Base-by-base conservation (phyloP, 1,284 basidiomycete species). In the Phaffia rhodozyma region DNA sequence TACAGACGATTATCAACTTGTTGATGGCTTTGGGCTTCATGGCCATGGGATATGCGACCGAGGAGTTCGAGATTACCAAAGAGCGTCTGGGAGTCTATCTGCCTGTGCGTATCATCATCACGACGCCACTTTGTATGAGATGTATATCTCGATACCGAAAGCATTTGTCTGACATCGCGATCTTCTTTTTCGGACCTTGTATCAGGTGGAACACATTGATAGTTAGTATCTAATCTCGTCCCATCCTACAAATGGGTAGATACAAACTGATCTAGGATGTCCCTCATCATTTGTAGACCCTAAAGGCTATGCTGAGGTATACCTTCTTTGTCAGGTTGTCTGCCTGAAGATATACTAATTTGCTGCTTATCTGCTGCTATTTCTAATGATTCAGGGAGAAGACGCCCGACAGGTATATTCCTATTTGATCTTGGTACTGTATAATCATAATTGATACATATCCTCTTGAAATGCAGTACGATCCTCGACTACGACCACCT, bases 21-120 rank as follows among this genome's bases (percentile, higher is more conserved):
- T 82, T 84, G 76, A 91, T 91, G 85, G 87, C 82, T n/a, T 83
- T 91, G 57, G 88, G 89, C n/a, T 89, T 90, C 27, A 64, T 63
- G 61, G 54, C 61, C 3, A 58, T 57, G 32, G 61, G 54, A 66
- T 64, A 53, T 69, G 59, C 60, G 13, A 59, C 71, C 0, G 77
- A 81, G 59, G 89, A 92, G 75, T 96, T 96, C 69, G 89, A 96
- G 75, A 89, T 96, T 55, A 97, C 91, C 0, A 78, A 80, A 43
- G 91, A 94, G 66, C 81, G 91, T 43, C 82, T 96, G 5, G 91
- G 88, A 1, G 84, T 85, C 49, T 96, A 97, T 75, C 83, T 92
- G 34, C 89, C 89, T 1, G 84, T 81, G 7, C 3, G 54, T 53
- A 34, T 25, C 27, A 9, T 30, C 13, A 32, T 6, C 29, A 7